Evolutionary conservation across 2,329 filamentous ascomycete genomes (phyloP).

Genomic region (Orbilia ellipsospora): DNA sequence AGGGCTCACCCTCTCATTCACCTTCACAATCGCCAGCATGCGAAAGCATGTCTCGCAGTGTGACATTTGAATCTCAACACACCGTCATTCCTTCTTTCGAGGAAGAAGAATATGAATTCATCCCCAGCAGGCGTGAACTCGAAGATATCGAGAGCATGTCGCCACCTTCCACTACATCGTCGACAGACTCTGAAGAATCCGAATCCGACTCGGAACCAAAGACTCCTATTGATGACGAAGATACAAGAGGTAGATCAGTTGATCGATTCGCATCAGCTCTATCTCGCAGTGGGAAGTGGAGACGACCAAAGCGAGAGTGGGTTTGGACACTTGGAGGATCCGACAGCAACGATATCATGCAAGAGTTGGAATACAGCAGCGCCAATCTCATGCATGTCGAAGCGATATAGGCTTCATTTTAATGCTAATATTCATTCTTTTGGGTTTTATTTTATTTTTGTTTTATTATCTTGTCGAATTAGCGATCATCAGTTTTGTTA

Average conservation of each 20-base stretch:
- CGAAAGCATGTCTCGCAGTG: constrained; percentile 42
- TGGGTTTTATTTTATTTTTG: constrained; percentile 19
- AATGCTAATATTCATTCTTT: constrained; percentile 29
- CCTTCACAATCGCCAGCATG: constrained; percentile 39
- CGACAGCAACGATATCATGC: constrained; percentile 55
- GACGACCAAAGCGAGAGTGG: constrained; percentile 50
- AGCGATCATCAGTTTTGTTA: constrained; percentile 48
- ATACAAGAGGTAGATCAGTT: constrained; percentile 44
- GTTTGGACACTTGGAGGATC: constrained; percentile 52
- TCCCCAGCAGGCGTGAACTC: constrained; percentile 30
- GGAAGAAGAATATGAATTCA: constrained; percentile 50
- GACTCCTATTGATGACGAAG: constrained; percentile 51
- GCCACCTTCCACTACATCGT: constrained; percentile 51
- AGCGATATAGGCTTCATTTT: constrained; percentile 41
- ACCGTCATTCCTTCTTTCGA: constrained; percentile 42
- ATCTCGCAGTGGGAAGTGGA: constrained; percentile 53
- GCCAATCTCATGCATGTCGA: constrained; percentile 54
- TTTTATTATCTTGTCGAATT: constrained; percentile 42
- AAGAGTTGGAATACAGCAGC: constrained; percentile 53
- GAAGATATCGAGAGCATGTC: constrained; percentile 53
- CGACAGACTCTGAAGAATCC: constrained; percentile 53
- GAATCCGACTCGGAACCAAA: constrained; percentile 54
- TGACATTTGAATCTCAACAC: constrained; percentile 45
- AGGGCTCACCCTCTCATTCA: constrained; percentile 54
- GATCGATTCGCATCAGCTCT: constrained; percentile 48